Evolutionary conservation across 192 early-diverging fungal genomes (phyloP).

Genomic region (Lunasporangiospora selenospora): DNA sequence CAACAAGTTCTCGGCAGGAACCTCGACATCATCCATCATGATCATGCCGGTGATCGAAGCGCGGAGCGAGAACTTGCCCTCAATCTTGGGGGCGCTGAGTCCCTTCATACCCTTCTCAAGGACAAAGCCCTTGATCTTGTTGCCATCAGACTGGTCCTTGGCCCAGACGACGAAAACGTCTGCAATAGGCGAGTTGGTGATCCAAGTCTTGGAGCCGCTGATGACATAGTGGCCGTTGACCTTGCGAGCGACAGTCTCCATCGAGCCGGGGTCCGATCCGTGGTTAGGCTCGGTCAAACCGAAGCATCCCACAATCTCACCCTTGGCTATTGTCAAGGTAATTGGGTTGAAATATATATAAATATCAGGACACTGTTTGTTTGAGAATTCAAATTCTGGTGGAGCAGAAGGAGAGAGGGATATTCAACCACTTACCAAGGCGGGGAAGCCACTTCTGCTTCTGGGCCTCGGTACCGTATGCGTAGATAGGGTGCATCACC

Average conservation of each 20-base stretch:
- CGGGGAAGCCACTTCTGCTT: slow-evolving; percentile 91
- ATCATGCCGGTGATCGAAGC: slow-evolving; percentile 98
- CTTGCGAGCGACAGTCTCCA: slow-evolving; percentile 90
- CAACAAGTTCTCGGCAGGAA: slow-evolving; percentile 90
- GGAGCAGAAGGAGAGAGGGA: background rate
- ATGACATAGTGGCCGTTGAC: slow-evolving; percentile 77
- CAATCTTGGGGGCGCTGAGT: slow-evolving; percentile 84
- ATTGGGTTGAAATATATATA: no score
- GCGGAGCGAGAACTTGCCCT: slow-evolving; percentile 95
- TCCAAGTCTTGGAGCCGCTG: slow-evolving; percentile 97
- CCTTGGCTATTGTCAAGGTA: slow-evolving; percentile 67
- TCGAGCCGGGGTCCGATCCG: slow-evolving; percentile 90
- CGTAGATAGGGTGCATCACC: slow-evolving; percentile 98
- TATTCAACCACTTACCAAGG: slow-evolving; percentile 69
- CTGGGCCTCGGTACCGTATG: slow-evolving; percentile 89
- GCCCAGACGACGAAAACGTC: slow-evolving; percentile 98
- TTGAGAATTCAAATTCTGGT: background rate
- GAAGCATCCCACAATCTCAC: slow-evolving; percentile 90
- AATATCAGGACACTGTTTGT: no score
- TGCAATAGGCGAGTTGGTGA: slow-evolving; percentile 98
- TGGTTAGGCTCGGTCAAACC: slow-evolving; percentile 99
- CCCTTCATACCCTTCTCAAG: slow-evolving; percentile 97
- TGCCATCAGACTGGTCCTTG: slow-evolving; percentile 78
- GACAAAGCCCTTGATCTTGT: slow-evolving; percentile 91
- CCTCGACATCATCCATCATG: slow-evolving; percentile 97